Percentiles rank a stretch among this genome's conserved stretches.
Conservation (phyloP, 176 grass and related monocot genomes). For the Guadua angustifolia region DNA sequence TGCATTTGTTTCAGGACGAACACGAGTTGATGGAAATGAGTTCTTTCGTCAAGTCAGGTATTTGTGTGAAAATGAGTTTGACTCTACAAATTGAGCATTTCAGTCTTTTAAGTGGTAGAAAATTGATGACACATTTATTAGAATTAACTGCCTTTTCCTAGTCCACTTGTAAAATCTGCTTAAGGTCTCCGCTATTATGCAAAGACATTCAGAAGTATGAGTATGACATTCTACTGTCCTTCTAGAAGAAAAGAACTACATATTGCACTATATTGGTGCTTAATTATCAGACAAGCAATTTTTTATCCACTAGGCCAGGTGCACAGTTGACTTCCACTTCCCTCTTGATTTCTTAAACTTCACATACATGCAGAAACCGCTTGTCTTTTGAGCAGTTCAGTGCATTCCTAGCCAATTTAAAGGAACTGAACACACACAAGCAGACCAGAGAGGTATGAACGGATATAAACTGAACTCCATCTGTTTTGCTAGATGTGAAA, state of each 20-base stretch:
- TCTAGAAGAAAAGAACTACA: conserved; percentile 8
- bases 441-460: conserved; percentile 89
- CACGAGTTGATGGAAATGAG: conserved; percentile 92
- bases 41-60: conserved; percentile 97
- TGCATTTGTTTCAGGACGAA: conserved; percentile 65
- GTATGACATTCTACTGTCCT: background rate
- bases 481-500: conserved; percentile 5
- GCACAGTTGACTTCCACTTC: conserved; percentile 1
- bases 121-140: background rate
- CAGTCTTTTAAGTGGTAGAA: background rate
- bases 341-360: conserved; percentile 36
- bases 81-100: background rate
- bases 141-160: background rate
- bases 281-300: conserved; percentile 18
- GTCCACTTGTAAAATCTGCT: conserved; percentile 6
- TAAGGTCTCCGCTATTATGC: background rate
- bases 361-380: conserved; percentile 65
- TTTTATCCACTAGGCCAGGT: conserved; percentile 8
- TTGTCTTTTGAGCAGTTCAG: conserved; percentile 96
- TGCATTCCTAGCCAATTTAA: conserved; percentile 92
- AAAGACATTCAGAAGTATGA: background rate
- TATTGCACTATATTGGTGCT: background rate
- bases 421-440: conserved; percentile 88
- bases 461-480: conserved; percentile 9
- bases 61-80: conserved; percentile 28